phyloP scores from a whole-genome alignment of 495 filamentous ascomycete genomes.

The Annulohypoxylon maeteangense region DNA sequence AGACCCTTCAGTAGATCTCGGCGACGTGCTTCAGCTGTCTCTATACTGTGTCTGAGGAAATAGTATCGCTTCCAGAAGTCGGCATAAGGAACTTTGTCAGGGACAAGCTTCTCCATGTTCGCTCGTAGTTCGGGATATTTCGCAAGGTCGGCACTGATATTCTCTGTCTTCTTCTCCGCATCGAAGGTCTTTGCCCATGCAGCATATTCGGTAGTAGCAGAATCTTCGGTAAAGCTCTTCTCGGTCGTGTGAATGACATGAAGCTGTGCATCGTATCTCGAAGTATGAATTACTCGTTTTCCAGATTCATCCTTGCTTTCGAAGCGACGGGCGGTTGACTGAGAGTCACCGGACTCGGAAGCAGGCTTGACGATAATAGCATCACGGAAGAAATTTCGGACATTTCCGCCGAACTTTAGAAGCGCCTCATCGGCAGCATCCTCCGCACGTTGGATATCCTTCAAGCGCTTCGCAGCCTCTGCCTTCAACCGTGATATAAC shows the following conservation, averaged over 20 bases:
- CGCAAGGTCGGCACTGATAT: constrained; percentile 83
- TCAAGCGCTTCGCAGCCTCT: constrained; percentile 85
- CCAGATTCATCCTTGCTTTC: constrained; percentile 92
- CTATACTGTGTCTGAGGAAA: constrained; percentile 91
- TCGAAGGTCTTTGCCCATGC: constrained; percentile 81
- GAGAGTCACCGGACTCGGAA: constrained; percentile 45
- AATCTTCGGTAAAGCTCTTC: constrained; percentile 87
- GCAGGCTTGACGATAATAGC: constrained; percentile 85
- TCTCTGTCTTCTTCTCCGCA: constrained; percentile 84
- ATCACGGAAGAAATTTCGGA: constrained; percentile 89
- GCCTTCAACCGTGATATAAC: constrained; percentile 84
- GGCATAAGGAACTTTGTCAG: constrained; percentile 85
- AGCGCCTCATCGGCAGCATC: constrained; percentile 98
- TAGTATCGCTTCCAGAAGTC: constrained; percentile 97
- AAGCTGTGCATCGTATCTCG: constrained; percentile 93
- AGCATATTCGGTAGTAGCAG: constrained; percentile 76
- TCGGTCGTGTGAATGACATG: constrained; percentile 90
- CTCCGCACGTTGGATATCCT: constrained; percentile 92
- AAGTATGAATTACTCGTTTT: constrained; percentile 90
- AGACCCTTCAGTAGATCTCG: constrained; percentile 92
- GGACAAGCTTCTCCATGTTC: constrained; percentile 96
- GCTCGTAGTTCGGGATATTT: constrained; percentile 87
- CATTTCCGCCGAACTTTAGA: constrained; percentile 89
- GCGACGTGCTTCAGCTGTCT: constrained; percentile 92
- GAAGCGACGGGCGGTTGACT: constrained; percentile 72